Conservation (phyloP, 108 stramenopile species). For the Conticribra guillardii region DNA sequence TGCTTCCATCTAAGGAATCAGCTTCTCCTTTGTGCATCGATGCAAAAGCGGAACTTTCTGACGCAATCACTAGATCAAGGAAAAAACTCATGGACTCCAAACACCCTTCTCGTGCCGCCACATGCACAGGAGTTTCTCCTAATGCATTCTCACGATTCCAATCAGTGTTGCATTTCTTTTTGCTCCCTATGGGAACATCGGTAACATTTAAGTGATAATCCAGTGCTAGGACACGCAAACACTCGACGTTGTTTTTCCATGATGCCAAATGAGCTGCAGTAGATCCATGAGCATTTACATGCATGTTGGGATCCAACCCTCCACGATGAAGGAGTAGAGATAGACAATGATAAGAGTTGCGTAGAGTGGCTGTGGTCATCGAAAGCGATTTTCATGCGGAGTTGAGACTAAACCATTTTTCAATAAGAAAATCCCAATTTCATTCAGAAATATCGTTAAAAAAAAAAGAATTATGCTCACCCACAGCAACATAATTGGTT, state of each 20-base stretch:
- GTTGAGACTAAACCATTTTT: background rate
- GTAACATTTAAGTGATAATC: slow-evolving; percentile 18
- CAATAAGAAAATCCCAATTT: background rate
- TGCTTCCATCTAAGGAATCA: background rate
- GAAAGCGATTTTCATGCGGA: background rate
- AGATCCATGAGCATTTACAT: slow-evolving; percentile 29
- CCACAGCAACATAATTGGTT: slow-evolving; percentile 33
- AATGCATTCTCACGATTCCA: slow-evolving; percentile 28
- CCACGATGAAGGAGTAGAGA: slow-evolving; percentile 33
- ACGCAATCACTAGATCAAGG: slow-evolving; percentile 23
- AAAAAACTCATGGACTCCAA: slow-evolving; percentile 35
- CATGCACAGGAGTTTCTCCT: slow-evolving; percentile 38
- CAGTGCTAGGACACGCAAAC: slow-evolving; percentile 28
- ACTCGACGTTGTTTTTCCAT: slow-evolving; percentile 38
- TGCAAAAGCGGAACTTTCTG: background rate
- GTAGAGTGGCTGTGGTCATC: slow-evolving; percentile 21
- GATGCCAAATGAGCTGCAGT: slow-evolving; percentile 46
- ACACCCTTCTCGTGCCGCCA: slow-evolving; percentile 36
- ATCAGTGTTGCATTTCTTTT: slow-evolving; percentile 20
- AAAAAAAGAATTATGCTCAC: slow-evolving; percentile 10
- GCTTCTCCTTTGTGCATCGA: background rate
- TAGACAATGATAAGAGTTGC: slow-evolving; percentile 36
- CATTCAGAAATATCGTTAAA: background rate
- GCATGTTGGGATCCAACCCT: slow-evolving; percentile 34
- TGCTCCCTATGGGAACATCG: slow-evolving; percentile 1